Percentiles rank a stretch among this genome's conserved stretches.
Evolutionary conservation across 495 filamentous ascomycete genomes (phyloP).

Genomic region (Penicillium ucsense): DNA sequence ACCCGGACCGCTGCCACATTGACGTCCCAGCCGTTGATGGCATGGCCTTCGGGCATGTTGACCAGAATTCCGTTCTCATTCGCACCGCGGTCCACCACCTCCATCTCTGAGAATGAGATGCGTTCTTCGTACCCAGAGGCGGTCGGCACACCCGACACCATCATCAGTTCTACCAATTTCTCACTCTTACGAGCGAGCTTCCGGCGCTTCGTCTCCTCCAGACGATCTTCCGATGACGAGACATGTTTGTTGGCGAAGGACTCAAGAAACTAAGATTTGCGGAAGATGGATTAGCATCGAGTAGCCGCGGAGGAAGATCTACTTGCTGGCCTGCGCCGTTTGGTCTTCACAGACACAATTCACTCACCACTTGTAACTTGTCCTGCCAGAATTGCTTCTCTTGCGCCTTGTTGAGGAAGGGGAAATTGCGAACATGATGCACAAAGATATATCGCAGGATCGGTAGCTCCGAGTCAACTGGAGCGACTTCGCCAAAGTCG

Average conservation of each 20-base stretch:
- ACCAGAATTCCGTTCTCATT: conserved; percentile 79
- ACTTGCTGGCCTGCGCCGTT: no score
- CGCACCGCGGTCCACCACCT: conserved; percentile 87
- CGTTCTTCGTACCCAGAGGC: conserved; percentile 96
- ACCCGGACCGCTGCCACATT: conserved; percentile 89
- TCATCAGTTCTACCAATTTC: conserved; percentile 96
- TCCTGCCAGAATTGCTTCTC: conserved; percentile 99
- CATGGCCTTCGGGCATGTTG: conserved; percentile 81
- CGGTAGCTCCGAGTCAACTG: conserved; percentile 88
- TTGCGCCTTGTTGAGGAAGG: conserved; percentile 86
- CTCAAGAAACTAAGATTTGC: conserved; percentile 66
- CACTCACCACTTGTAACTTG: conserved; percentile 83
- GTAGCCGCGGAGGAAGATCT: no score
- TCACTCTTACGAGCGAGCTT: conserved; percentile 88
- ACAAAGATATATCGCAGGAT: conserved; percentile 96
- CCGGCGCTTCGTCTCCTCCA: conserved; percentile 90
- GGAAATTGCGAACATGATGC: conserved; percentile 94
- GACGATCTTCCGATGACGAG: conserved; percentile 87
- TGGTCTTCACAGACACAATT: no score
- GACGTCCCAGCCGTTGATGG: conserved; percentile 91
- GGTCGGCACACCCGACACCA: conserved; percentile 94
- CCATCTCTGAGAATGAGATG: conserved; percentile 91
- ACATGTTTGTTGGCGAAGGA: conserved; percentile 98
- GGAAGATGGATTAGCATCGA: no score
- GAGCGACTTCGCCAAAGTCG: conserved; percentile 83